Percentiles rank a stretch among this genome's conserved stretches.
Evolutionary conservation across 1,284 basidiomycete genomes (phyloP).

Genomic region (Taiwanofungus camphoratus): DNA sequence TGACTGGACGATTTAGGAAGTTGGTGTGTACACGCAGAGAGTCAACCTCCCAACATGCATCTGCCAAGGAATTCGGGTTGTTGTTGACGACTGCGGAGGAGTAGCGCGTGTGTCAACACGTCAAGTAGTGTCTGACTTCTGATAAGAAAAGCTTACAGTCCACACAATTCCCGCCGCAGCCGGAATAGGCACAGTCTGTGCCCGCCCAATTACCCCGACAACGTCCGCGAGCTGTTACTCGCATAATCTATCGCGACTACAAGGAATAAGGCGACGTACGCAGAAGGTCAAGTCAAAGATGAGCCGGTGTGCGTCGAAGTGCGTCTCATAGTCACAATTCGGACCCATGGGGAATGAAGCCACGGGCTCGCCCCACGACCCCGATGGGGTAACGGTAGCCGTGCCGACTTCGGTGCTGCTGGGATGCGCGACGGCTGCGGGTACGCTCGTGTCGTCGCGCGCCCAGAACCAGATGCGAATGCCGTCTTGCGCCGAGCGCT

Average conservation of each 20-base stretch:
- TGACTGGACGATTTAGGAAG: too few relatives aligned
- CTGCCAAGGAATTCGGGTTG: conserved; percentile 45
- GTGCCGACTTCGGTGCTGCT: conserved; percentile 3
- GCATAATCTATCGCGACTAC: too few relatives aligned
- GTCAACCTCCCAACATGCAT: conserved; percentile 64
- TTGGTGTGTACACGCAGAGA: conserved; percentile 45
- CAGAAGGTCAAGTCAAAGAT: conserved; percentile 52
- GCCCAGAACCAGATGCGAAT: conserved; percentile 54
- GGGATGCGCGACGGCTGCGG: conserved; percentile 30
- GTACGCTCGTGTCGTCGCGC: conserved; percentile 34
- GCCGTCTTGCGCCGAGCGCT: conserved; percentile 31
- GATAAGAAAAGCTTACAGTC: conserved; percentile 33
- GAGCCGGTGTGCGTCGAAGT: conserved; percentile 45
- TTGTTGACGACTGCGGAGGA: conserved; percentile 41
- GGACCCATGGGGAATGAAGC: conserved; percentile 41
- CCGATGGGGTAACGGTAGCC: conserved; percentile 25
- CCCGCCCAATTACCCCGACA: conserved; percentile 50
- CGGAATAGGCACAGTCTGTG: conserved; percentile 29
- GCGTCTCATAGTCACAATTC: conserved; percentile 35
- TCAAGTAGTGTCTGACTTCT: not conserved
- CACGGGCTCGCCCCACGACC: conserved; percentile 41
- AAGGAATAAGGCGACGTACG: conserved; percentile 37
- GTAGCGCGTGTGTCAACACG: too few relatives aligned
- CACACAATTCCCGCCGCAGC: conserved; percentile 28
- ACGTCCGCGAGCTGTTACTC: too few relatives aligned